phyloP scores from a whole-genome alignment of 2,329 filamentous ascomycete genomes.

The Aureobasidium sp. region DNA sequence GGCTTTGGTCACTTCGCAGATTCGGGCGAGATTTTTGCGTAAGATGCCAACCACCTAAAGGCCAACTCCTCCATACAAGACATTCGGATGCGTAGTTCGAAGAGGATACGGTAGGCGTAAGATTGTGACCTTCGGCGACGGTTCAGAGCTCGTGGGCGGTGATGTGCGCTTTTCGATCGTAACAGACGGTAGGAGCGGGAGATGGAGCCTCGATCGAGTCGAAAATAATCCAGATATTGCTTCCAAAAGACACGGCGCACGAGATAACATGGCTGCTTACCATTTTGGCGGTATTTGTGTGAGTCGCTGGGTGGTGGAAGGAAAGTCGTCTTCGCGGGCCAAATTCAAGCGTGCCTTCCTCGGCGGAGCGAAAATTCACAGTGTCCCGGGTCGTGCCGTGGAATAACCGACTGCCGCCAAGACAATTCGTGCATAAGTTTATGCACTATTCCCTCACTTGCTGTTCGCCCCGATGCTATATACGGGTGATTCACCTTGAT shows the following conservation, averaged over 20 bases:
- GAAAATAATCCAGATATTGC: neutral
- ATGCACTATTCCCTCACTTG: neutral
- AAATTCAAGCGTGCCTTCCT: neutral
- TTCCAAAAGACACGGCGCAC: conserved; percentile 7
- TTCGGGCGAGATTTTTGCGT: too few relatives aligned
- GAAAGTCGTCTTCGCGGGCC: conserved; percentile 4
- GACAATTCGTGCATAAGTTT: neutral
- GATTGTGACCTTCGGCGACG: neutral
- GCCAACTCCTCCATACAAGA: neutral
- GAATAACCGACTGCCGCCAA: neutral
- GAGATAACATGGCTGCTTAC: conserved; percentile 16
- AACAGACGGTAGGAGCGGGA: neutral
- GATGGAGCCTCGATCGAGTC: conserved; percentile 2
- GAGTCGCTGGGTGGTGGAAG: conserved; percentile 16
- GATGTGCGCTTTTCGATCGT: neutral
- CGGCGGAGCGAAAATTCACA: conserved; percentile 4
- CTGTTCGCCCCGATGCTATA: neutral
- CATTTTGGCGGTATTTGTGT: conserved; percentile 20
- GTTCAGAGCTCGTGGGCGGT: neutral
- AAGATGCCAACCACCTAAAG: too few relatives aligned
- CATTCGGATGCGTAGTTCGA: neutral
- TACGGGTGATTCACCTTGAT: neutral
- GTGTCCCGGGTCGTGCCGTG: neutral
- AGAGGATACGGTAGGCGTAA: neutral
- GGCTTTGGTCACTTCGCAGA: too few relatives aligned